phyloP scores from a whole-genome alignment of 257 asterid species.

The Paulownia fortunei region DNA sequence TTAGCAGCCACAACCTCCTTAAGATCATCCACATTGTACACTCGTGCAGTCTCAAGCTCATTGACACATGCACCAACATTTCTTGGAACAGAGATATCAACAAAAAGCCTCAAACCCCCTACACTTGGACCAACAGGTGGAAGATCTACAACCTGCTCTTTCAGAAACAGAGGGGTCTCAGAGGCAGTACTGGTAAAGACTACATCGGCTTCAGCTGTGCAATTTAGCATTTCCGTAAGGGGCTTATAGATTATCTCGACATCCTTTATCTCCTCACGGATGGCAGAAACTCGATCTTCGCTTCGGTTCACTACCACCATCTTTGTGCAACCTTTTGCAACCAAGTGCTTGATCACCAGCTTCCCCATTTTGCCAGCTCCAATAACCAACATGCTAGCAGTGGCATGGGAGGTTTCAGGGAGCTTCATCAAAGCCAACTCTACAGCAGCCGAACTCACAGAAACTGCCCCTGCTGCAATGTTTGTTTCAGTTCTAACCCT shows the following conservation, averaged over 20 bases:
- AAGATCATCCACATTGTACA: conserved; percentile 91
- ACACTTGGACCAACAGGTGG: conserved; percentile 52
- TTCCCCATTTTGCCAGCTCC: conserved; percentile 99
- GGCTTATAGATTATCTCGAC: conserved; percentile 78
- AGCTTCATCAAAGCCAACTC: conserved; percentile 92
- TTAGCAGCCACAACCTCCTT: conserved; percentile 96
- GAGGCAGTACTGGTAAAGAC: conserved; percentile 90
- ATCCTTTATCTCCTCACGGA: conserved; percentile 74
- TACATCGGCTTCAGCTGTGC: conserved; percentile 82
- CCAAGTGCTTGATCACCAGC: conserved; percentile 95
- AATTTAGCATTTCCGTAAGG: conserved; percentile 58
- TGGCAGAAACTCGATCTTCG: conserved; percentile 76
- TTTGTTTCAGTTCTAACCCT: conserved; percentile 90
- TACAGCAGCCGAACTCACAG: conserved; percentile 97
- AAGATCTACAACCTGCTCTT: conserved; percentile 65
- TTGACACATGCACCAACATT: conserved; percentile 84
- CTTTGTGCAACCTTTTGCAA: conserved; percentile 85
- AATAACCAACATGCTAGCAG: conserved; percentile 74
- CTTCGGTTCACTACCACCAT: conserved; percentile 88
- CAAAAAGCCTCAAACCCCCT: conserved; percentile 71
- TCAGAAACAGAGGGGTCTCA: conserved; percentile 67
- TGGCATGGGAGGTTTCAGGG: conserved; percentile 67
- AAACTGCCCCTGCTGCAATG: conserved; percentile 94
- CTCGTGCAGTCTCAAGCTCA: conserved; percentile 69
- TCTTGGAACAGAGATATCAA: conserved; percentile 92